These are phyloP conservation scores for Amanita thiersii DNA, from an alignment of 768 basidiomycete species.

Conservation along the genomic window DNA sequence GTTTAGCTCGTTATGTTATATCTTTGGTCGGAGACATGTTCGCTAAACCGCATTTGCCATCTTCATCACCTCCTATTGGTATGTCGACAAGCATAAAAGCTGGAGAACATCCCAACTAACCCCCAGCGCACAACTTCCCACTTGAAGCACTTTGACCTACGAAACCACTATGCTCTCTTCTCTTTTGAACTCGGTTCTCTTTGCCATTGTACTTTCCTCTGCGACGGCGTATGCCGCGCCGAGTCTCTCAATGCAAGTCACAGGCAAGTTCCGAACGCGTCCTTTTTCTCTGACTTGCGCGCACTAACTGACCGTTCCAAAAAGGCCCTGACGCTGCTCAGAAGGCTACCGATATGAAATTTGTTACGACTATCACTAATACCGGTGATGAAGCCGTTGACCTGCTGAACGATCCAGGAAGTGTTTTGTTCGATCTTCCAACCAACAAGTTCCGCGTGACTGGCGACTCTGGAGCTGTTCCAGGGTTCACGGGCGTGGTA, in stretches of 20 bases:
- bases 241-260: conserved; percentile 11
- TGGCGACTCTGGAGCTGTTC: conserved; percentile 22
- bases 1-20: no score
- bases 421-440: conserved; percentile 27
- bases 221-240: conserved; percentile 16
- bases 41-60: no score
- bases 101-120: no score
- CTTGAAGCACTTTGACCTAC: no score
- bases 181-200: conserved; percentile 12
- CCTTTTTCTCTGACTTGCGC: no score
- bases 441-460: conserved; percentile 31
- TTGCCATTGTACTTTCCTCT: conserved; percentile 16
- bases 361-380: conserved; percentile 31
- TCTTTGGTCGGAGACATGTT: no score
- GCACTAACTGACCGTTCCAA: no score
- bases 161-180: conserved; percentile 14
- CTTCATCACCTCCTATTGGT: no score
- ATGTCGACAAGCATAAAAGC: no score
- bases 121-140: no score
- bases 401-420: conserved; percentile 34
- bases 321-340: conserved; percentile 25
- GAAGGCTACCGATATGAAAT: conserved; percentile 31
- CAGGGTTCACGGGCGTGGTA: conserved; percentile 30
- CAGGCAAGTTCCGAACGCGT: conserved; percentile 1
- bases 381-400: conserved; percentile 34